Evolutionary conservation across 1,284 basidiomycete species (phyloP).

Genomic region (Tilletiopsis washingtonensis): DNA sequence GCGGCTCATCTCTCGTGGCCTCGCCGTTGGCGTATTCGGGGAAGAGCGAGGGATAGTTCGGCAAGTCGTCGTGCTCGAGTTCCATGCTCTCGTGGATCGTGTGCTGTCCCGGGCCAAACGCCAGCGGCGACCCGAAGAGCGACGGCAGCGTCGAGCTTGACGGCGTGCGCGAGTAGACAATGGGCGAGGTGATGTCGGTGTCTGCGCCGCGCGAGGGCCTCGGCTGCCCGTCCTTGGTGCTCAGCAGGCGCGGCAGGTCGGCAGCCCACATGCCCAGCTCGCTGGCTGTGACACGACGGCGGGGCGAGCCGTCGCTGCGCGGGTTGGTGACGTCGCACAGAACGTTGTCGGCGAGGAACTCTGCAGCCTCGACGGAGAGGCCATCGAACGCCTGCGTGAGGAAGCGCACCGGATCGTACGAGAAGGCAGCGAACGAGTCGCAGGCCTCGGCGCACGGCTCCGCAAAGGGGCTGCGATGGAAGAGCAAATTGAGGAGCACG

Average conservation of each 20-base stretch:
- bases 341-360: slow-evolving; percentile 73
- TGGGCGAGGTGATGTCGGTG: slow-evolving; percentile 19
- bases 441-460: slow-evolving; percentile 70
- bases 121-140: slow-evolving; percentile 19
- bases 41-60: not conserved
- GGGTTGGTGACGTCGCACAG: slow-evolving; percentile 68
- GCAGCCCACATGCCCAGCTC: slow-evolving; percentile 82
- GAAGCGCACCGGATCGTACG: slow-evolving; percentile 70
- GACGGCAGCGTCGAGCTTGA: slow-evolving; percentile 21
- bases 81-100: slow-evolving; percentile 11
- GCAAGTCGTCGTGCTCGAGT: not conserved
- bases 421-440: slow-evolving; percentile 73
- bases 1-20: not conserved
- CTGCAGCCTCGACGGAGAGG: slow-evolving; percentile 76
- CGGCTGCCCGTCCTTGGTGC: slow-evolving; percentile 13
- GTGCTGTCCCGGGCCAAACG: slow-evolving; percentile 12
- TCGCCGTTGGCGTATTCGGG: not conserved
- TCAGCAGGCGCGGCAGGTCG: slow-evolving; percentile 59
- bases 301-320: slow-evolving; percentile 49
- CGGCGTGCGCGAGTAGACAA: slow-evolving; percentile 23
- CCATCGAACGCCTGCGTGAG: slow-evolving; percentile 84
- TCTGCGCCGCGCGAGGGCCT: slow-evolving; percentile 20
- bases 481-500: slow-evolving; percentile 97
- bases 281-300: slow-evolving; percentile 61
- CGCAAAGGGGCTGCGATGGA: slow-evolving; percentile 96